A percentile compares a stretch with the other conserved stretches of the same genome.
These are phyloP conservation scores for Pseudogymnoascus sp. DNA, from an alignment of 2,329 filamentous ascomycete genomes.

Conservation along the genomic window DNA sequence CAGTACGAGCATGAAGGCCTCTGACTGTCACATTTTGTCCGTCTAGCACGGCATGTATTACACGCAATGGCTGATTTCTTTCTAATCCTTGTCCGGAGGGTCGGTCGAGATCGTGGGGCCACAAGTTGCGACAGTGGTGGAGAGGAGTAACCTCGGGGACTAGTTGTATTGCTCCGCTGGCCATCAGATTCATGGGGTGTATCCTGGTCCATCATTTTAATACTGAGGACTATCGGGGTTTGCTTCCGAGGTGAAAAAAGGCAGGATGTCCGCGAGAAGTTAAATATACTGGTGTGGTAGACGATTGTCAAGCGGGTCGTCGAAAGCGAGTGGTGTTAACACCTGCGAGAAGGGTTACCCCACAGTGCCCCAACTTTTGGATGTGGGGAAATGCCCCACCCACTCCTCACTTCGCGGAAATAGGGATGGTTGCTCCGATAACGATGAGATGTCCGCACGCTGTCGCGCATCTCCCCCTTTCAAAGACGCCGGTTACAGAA, in stretches of 20 bases:
- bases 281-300: not conserved
- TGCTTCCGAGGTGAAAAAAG: not conserved
- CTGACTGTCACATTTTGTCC: conserved; percentile 20
- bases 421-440: not conserved
- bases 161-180: not conserved
- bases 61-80: conserved; percentile 16
- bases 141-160: not conserved
- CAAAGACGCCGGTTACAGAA: not conserved
- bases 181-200: not conserved
- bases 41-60: conserved; percentile 15
- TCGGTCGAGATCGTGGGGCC: not conserved
- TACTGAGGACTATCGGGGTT: not conserved
- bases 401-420: not conserved
- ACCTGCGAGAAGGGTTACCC: too few relatives aligned
- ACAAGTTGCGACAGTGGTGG: not conserved
- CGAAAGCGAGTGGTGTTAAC: not conserved
- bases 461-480: not conserved
- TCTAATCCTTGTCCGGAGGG: not conserved
- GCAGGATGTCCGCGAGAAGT: not conserved
- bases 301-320: not conserved
- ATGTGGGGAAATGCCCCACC: not conserved
- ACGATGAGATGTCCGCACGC: not conserved
- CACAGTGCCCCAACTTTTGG: too few relatives aligned
- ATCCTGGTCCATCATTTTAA: not conserved
- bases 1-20: conserved; percentile 16